Evolutionary conservation across 2,329 filamentous ascomycete species (phyloP).

Genomic region (Penicillium sp.): DNA sequence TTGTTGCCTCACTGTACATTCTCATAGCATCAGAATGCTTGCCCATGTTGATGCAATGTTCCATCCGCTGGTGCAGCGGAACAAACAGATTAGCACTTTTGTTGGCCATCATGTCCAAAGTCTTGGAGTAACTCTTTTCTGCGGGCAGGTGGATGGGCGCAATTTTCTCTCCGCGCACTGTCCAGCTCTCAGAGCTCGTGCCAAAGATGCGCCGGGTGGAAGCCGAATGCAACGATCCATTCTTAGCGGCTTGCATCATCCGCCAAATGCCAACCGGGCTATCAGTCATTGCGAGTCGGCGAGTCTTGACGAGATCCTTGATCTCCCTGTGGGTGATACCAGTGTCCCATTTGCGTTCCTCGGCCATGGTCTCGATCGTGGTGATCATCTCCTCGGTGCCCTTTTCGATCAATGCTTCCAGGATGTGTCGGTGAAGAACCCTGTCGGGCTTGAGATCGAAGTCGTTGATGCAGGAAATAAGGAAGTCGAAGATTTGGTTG

Average conservation of each 20-base stretch:
- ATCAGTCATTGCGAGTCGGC: constrained; percentile 36
- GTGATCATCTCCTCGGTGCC: constrained; percentile 35
- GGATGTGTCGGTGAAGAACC: constrained; percentile 42
- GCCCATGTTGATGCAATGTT: constrained; percentile 40
- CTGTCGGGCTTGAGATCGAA: constrained; percentile 41
- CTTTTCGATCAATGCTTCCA: constrained; percentile 44
- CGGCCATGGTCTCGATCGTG: constrained; percentile 34
- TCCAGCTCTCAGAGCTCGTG: constrained; percentile 19
- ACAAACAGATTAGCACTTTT: constrained; percentile 36
- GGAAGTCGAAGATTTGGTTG: constrained; percentile 36
- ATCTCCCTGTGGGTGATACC: constrained; percentile 33
- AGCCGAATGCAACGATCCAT: constrained; percentile 33
- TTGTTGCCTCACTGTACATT: constrained; percentile 32
- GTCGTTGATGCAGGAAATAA: constrained; percentile 37
- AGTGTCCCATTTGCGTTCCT: constrained; percentile 36
- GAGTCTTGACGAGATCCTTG: constrained; percentile 35
- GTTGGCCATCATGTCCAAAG: constrained; percentile 29
- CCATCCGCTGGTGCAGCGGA: constrained; percentile 40
- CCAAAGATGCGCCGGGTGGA: constrained; percentile 40
- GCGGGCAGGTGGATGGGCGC: constrained; percentile 18
- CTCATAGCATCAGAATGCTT: constrained; percentile 35
- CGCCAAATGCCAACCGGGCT: constrained; percentile 43
- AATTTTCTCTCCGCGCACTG: constrained; percentile 13
- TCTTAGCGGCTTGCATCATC: constrained; percentile 42
- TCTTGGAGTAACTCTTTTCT: constrained; percentile 28